Conservation (phyloP, 2,329 filamentous ascomycete genomes). For the Tympanopsis confertula region DNA sequence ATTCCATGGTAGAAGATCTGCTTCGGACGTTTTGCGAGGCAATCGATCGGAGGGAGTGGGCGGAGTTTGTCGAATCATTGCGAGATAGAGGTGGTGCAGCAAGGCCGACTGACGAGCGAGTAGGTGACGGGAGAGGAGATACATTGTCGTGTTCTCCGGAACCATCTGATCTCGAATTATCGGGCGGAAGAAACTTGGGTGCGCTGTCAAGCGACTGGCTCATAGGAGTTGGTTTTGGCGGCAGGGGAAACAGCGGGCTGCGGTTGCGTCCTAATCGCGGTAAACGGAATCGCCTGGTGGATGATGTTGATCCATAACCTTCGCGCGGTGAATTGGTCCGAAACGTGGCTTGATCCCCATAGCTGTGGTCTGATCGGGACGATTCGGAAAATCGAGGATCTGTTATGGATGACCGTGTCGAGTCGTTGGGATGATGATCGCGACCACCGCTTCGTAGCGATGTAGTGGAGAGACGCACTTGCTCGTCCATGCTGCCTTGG, state of each 20-base stretch:
- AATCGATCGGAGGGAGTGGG: neutral
- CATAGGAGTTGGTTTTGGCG: neutral
- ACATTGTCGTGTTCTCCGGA: neutral
- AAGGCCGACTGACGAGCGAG: neutral
- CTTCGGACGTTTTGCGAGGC: neutral
- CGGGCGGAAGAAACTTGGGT: neutral
- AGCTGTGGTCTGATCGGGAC: neutral
- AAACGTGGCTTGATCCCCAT: neutral
- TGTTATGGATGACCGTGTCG: neutral
- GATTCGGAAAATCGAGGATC: conserved; percentile 1
- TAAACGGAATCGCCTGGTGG: neutral
- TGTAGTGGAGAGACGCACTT: neutral
- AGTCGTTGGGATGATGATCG: neutral
- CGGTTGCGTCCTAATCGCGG: neutral
- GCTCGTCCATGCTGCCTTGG: neutral
- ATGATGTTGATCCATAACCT: neutral
- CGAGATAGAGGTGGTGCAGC: neutral
- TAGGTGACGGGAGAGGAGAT: neutral
- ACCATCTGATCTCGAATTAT: neutral
- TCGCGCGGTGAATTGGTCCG: neutral
- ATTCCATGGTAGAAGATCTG: neutral
- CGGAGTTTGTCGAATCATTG: neutral
- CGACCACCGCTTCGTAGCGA: neutral
- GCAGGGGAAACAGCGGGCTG: neutral
- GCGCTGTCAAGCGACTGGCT: no score